Evolutionary conservation across 345 rosid species (phyloP).

Genomic region (Pugionium cornutum): DNA sequence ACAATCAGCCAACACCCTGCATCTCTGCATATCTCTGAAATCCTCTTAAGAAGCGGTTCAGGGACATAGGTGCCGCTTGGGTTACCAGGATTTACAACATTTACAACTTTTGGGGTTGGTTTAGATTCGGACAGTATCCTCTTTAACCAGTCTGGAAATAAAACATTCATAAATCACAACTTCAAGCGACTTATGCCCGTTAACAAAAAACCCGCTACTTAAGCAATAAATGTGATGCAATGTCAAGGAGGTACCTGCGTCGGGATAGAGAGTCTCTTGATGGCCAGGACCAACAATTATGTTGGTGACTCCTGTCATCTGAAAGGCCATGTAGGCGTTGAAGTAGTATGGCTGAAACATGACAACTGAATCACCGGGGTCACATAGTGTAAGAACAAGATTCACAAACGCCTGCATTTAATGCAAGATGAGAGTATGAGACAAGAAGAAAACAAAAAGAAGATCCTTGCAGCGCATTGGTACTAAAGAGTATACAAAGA

Average conservation of each 20-base stretch:
- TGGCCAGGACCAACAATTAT: slow-evolving; percentile 82
- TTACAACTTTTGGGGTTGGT: slow-evolving; percentile 90
- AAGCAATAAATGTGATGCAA: not conserved
- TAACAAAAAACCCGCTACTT: no score
- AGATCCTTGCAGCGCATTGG: slow-evolving; percentile 12
- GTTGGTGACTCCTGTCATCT: slow-evolving; percentile 91
- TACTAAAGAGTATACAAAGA: not conserved
- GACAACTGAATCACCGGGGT: slow-evolving; percentile 83
- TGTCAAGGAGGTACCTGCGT: slow-evolving; percentile 57
- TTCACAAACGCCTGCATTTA: slow-evolving; percentile 85
- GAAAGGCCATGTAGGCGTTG: slow-evolving; percentile 97
- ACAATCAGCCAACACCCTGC: slow-evolving; percentile 97
- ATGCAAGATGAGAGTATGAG: slow-evolving; percentile 9
- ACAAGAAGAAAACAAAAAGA: not conserved
- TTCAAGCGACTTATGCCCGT: not conserved
- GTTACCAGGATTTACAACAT: slow-evolving; percentile 94
- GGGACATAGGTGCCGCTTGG: slow-evolving; percentile 93
- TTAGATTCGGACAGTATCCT: slow-evolving; percentile 60
- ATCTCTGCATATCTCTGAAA: slow-evolving; percentile 70
- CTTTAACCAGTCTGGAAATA: slow-evolving; percentile 74
- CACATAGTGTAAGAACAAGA: slow-evolving; percentile 81
- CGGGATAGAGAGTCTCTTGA: slow-evolving; percentile 77
- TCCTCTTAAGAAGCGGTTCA: slow-evolving; percentile 85
- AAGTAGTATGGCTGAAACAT: slow-evolving; percentile 99
- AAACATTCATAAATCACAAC: slow-evolving; percentile 20